Conservation (phyloP, 1,284 basidiomycete genomes). For the Hortiboletus rubellus region DNA sequence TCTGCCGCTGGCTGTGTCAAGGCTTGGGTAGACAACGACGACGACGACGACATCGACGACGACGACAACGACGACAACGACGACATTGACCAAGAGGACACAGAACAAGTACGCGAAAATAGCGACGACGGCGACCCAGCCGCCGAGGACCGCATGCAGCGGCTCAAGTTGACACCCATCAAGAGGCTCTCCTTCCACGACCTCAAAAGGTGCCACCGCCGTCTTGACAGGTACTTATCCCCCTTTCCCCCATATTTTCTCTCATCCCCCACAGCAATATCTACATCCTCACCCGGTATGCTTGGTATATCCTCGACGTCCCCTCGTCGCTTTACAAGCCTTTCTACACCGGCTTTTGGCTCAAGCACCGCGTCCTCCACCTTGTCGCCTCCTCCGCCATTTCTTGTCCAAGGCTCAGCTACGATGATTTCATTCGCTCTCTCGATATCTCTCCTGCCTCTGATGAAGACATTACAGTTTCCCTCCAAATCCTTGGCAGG, state of each 20-base stretch:
- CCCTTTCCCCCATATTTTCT: not conserved
- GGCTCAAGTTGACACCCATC: constrained; percentile 46
- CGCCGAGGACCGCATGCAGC: constrained; percentile 26
- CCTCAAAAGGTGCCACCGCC: constrained; percentile 21
- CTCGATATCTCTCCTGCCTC: constrained; percentile 35
- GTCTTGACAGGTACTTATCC: constrained; percentile 41
- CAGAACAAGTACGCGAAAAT: constrained; percentile 26
- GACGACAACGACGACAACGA: constrained; percentile 32
- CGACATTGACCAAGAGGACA: constrained; percentile 23
- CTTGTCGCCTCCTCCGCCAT: constrained; percentile 41
- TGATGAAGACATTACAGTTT: constrained; percentile 21
- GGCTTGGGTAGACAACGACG: constrained; percentile 31
- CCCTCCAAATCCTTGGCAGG: constrained; percentile 34
- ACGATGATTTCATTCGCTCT: constrained; percentile 39
- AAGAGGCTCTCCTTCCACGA: constrained; percentile 51
- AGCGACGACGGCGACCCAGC: constrained; percentile 26
- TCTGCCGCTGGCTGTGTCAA: constrained; percentile 39
- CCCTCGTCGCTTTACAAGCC: constrained; percentile 47
- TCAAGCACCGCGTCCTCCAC: constrained; percentile 49
- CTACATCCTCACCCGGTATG: constrained; percentile 43
- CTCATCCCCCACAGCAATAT: constrained; percentile 36
- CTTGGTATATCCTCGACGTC: constrained; percentile 62
- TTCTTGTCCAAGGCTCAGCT: constrained; percentile 36
- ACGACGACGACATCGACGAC: constrained; percentile 25
- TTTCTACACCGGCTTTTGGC: constrained; percentile 48